A percentile compares a stretch with the other conserved stretches of the same genome.
phyloP scores from a whole-genome alignment of 192 early-diverging fungal species.

The Chytriomyces sp. region DNA sequence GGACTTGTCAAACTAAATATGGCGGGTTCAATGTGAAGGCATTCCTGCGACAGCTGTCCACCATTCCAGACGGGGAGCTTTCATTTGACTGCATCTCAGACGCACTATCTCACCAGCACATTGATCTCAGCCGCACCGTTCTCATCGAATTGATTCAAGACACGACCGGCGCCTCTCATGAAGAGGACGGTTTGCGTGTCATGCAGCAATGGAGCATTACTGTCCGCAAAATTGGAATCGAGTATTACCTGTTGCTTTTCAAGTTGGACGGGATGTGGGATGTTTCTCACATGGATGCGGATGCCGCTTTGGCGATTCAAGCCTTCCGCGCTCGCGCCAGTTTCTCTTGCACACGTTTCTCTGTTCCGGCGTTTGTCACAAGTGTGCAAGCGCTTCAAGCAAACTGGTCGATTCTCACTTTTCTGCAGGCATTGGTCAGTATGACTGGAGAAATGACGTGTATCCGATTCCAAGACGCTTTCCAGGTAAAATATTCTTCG shows the following conservation, averaged over 20 bases:
- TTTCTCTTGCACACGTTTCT: background rate
- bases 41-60: slow-evolving; percentile 1
- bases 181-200: slow-evolving; percentile 14
- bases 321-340: slow-evolving; percentile 20
- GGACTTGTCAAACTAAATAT: slow-evolving; percentile 23
- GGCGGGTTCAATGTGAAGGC: slow-evolving; percentile 8
- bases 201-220: slow-evolving; percentile 12
- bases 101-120: no score
- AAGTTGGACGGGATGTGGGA: slow-evolving; percentile 16
- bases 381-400: background rate
- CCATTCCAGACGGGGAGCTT: background rate
- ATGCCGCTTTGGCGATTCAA: slow-evolving; percentile 1
- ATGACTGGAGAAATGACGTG: slow-evolving; percentile 7
- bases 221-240: slow-evolving; percentile 8
- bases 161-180: slow-evolving; percentile 6
- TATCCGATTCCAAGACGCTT: slow-evolving; percentile 5
- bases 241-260: slow-evolving; percentile 24
- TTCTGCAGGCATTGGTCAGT: slow-evolving; percentile 4
- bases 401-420: slow-evolving; percentile 4
- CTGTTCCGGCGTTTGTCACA: slow-evolving; percentile 16
- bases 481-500: background rate
- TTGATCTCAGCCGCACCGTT: background rate
- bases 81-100: background rate
- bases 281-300: background rate
- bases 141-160: slow-evolving; percentile 13